Conservation (phyloP, 164 flowering plant genomes). For the Stephania yunnanensis region DNA sequence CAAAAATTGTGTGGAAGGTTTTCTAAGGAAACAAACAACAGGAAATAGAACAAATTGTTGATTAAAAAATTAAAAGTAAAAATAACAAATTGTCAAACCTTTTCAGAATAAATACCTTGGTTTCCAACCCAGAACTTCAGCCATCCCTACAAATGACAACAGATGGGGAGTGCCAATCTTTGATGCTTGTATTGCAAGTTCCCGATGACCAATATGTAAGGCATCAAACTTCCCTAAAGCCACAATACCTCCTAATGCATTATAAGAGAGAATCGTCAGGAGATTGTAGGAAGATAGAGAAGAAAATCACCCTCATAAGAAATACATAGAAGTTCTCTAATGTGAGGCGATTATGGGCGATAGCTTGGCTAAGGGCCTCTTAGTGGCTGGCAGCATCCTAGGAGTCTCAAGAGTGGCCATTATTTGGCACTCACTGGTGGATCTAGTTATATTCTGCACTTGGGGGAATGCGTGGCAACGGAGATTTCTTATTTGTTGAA, state of each 20-base stretch:
- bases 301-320: background rate
- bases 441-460: no score
- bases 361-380: no score
- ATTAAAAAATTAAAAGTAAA: background rate
- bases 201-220: conserved; percentile 94
- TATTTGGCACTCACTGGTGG: no score
- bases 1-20: background rate
- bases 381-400: no score
- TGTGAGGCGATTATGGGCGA: no score
- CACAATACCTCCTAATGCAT: conserved; percentile 67
- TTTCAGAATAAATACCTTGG: conserved; percentile 47
- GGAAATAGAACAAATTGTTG: background rate
- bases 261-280: conserved; percentile 6
- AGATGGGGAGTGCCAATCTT: conserved; percentile 78
- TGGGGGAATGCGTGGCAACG: no score
- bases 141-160: conserved; percentile 91
- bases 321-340: background rate
- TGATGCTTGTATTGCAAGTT: conserved; percentile 91
- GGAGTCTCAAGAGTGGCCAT: no score
- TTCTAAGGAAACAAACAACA: background rate
- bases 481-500: no score
- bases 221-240: conserved; percentile 99
- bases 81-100: background rate
- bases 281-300: background rate
- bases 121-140: conserved; percentile 94